phyloP scores from a whole-genome alignment of 1,284 basidiomycete genomes.

The Cerrena zonata region DNA sequence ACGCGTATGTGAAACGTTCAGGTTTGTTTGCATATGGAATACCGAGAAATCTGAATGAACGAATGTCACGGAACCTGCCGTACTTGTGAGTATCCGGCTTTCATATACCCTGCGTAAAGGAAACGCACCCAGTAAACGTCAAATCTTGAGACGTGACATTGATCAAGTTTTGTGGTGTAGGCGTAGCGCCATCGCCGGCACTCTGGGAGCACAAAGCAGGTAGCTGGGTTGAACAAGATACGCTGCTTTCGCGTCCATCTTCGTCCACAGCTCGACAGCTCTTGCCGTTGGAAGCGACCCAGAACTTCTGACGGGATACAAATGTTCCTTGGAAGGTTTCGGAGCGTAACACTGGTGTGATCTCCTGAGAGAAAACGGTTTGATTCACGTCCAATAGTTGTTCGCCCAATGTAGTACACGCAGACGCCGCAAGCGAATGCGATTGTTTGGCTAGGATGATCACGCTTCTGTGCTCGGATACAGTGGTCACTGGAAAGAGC shows the following conservation, averaged over 20 bases:
- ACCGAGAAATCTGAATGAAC: conserved; percentile 33
- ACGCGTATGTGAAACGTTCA: conserved; percentile 29
- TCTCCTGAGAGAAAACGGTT: conserved; percentile 22
- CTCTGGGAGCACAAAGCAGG: conserved; percentile 28
- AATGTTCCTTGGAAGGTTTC: conserved; percentile 21
- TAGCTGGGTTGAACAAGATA: conserved; percentile 18
- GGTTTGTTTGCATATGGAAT: conserved; percentile 32
- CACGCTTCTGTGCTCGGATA: conserved; percentile 18
- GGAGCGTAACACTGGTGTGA: conserved; percentile 22
- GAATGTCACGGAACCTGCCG: conserved; percentile 29
- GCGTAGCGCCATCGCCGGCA: conserved; percentile 16
- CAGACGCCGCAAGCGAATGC: conserved; percentile 14
- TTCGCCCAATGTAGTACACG: conserved; percentile 23
- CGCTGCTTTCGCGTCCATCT: conserved; percentile 17
- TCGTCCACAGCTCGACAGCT: conserved; percentile 22
- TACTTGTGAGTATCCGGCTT: background rate
- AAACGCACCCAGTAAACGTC: conserved; percentile 23
- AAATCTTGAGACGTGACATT: conserved; percentile 20
- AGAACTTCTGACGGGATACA: conserved; percentile 21
- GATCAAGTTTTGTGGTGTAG: conserved; percentile 17
- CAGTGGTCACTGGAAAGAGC: conserved; percentile 16
- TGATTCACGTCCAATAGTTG: conserved; percentile 22
- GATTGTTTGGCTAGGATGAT: conserved; percentile 18
- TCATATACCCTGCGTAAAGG: background rate
- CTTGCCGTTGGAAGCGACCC: conserved; percentile 20